Evolutionary conservation across 2,329 filamentous ascomycete genomes (phyloP).

Genomic region (Ceratocystis alfenasii): DNA sequence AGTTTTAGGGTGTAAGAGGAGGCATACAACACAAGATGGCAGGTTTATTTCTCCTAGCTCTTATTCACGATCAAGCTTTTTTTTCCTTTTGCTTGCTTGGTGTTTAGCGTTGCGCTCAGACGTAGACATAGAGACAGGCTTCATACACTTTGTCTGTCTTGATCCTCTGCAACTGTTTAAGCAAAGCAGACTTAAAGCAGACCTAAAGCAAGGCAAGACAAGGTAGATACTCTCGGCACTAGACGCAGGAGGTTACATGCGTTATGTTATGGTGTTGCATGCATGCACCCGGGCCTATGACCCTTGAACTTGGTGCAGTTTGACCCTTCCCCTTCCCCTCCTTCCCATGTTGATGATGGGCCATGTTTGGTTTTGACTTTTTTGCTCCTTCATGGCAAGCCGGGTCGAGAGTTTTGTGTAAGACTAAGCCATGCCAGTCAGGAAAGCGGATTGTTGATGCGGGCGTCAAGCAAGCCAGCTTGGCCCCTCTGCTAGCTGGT

Average conservation of each 20-base stretch:
- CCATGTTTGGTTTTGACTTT: conserved; percentile 9
- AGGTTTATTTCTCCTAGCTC: not conserved
- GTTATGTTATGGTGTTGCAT: conserved; percentile 1
- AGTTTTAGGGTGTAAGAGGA: not conserved
- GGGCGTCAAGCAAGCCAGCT: no score
- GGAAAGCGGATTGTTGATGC: no score
- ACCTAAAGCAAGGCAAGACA: no score
- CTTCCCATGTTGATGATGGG: not conserved
- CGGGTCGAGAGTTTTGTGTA: not conserved
- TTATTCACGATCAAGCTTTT: conserved; percentile 2
- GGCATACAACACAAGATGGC: not conserved
- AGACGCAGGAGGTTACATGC: conserved; percentile 9
- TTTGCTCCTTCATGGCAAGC: not conserved
- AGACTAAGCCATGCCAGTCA: no score
- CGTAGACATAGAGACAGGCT: not conserved
- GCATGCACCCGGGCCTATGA: conserved; percentile 5
- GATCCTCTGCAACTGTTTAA: not conserved
- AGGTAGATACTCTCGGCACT: not conserved
- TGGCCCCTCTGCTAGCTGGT: not conserved
- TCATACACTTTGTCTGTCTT: not conserved
- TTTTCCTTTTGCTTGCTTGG: not conserved
- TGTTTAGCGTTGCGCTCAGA: conserved; percentile 9
- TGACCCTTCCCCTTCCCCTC: not conserved
- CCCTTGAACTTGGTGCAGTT: conserved; percentile 3
- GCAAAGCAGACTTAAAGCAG: not conserved